Conservation (phyloP, 2,329 filamentous ascomycete species). For the Fragosphaeria purpurea region DNA sequence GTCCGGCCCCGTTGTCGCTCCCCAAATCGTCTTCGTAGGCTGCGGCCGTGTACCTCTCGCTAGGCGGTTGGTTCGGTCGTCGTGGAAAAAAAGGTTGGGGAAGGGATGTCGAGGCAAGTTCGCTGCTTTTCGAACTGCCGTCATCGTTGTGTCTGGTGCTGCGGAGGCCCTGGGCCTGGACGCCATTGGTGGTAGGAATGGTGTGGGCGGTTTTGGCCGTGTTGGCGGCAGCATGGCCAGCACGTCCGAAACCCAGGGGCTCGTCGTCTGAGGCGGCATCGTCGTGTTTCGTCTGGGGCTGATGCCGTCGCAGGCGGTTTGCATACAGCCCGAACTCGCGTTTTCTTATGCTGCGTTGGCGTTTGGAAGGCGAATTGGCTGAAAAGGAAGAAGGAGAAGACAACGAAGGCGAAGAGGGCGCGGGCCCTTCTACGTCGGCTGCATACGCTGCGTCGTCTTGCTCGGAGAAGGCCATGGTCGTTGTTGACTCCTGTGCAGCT, state of each 20-base stretch:
- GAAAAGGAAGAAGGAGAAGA: slow-evolving; percentile 1
- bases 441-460: slow-evolving; percentile 17
- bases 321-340: slow-evolving; percentile 17
- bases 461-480: slow-evolving; percentile 12
- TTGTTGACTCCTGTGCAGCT: not conserved
- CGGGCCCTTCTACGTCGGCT: slow-evolving; percentile 14
- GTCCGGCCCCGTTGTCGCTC: no score
- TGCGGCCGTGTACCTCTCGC: not conserved
- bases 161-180: no score
- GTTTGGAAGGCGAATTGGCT: not conserved
- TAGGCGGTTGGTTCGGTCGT: slow-evolving; percentile 6
- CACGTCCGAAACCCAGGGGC: slow-evolving; percentile 9
- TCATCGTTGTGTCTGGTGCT: slow-evolving; percentile 2
- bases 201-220: not conserved
- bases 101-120: not conserved
- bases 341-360: slow-evolving; percentile 13
- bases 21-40: not conserved
- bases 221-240: not conserved
- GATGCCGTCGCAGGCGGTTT: slow-evolving; percentile 15
- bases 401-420: not conserved
- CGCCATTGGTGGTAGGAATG: no score
- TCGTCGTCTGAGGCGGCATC: slow-evolving; percentile 14
- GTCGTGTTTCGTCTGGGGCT: slow-evolving; percentile 22
- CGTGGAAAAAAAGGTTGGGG: not conserved
- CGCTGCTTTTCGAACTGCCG: slow-evolving; percentile 1